Percentiles rank a stretch among this genome's conserved stretches.
Evolutionary conservation across 768 basidiomycete species (phyloP).

Genomic region (Neoboletus subvelutipes): DNA sequence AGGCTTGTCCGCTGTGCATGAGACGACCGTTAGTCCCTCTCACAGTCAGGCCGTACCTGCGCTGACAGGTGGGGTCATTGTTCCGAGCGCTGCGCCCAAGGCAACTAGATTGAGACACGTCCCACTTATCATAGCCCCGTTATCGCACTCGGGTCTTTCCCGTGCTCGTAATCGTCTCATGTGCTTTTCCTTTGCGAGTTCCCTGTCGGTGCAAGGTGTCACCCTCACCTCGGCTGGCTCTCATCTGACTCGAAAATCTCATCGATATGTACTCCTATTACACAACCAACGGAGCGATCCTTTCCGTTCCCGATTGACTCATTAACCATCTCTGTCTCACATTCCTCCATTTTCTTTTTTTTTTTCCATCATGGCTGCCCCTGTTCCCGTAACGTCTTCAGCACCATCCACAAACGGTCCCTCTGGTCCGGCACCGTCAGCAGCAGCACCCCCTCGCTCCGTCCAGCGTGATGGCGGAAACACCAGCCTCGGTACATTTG

Average conservation of each 20-base stretch:
- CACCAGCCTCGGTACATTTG: conserved; percentile 69
- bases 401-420: conserved; percentile 6
- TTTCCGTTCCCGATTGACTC: conserved; percentile 8
- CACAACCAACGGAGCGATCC: not conserved
- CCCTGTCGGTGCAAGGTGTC: not conserved
- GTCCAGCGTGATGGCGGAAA: conserved; percentile 49
- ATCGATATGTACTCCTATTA: not conserved
- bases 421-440: not conserved
- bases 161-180: not conserved
- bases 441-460: conserved; percentile 51
- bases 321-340: not conserved
- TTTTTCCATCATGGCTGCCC: conserved; percentile 11
- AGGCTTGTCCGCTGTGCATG: not conserved
- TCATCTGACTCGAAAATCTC: not conserved
- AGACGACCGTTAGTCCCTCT: not conserved
- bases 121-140: not conserved
- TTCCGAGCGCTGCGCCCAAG: not conserved
- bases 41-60: not conserved
- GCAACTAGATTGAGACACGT: not conserved
- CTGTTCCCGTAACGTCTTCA: not conserved
- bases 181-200: not conserved
- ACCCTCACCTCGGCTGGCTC: not conserved
- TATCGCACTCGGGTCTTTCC: not conserved
- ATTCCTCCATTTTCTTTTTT: not conserved
- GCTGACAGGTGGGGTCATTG: not conserved